phyloP scores from a whole-genome alignment of 1,284 basidiomycete species.

The Ceratobasidium papillatum region DNA sequence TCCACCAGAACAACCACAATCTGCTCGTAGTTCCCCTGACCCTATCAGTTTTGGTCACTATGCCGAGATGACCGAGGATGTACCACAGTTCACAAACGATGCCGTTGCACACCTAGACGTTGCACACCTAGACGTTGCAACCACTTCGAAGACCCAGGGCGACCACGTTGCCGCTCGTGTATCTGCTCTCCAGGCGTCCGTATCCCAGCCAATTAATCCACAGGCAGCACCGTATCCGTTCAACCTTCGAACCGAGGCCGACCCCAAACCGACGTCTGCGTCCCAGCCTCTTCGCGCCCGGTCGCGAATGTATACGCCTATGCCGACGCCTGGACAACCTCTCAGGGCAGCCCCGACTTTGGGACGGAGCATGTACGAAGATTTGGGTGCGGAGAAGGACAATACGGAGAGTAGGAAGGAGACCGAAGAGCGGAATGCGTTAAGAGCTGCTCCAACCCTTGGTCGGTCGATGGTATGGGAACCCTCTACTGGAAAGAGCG shows the following conservation, averaged over 20 bases:
- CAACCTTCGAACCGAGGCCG: background rate
- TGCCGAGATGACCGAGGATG: constrained; percentile 3
- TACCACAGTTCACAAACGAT: background rate
- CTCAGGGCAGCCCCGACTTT: constrained; percentile 22
- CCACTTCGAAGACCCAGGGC: background rate
- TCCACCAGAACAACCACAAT: background rate
- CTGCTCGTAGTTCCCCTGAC: background rate
- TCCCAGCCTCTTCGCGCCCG: background rate
- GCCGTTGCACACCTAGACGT: background rate
- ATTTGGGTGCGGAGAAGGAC: background rate
- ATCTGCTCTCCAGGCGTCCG: background rate
- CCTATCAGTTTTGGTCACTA: constrained; percentile 1
- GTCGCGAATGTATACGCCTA: constrained; percentile 11
- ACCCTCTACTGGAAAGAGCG: background rate
- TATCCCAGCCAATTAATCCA: background rate
- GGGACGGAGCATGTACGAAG: constrained; percentile 25
- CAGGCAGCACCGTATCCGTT: background rate
- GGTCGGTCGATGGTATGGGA: constrained; percentile 14
- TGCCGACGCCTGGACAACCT: background rate
- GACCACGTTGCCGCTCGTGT: background rate
- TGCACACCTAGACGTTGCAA: background rate
- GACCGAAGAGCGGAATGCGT: background rate
- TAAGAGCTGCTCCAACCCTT: constrained; percentile 29
- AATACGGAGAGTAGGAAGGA: background rate
- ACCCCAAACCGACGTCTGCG: background rate